These are phyloP conservation scores for Trypanosoma cruzi DNA, from an alignment of 208 protist species.

Conservation along the genomic window DNA sequence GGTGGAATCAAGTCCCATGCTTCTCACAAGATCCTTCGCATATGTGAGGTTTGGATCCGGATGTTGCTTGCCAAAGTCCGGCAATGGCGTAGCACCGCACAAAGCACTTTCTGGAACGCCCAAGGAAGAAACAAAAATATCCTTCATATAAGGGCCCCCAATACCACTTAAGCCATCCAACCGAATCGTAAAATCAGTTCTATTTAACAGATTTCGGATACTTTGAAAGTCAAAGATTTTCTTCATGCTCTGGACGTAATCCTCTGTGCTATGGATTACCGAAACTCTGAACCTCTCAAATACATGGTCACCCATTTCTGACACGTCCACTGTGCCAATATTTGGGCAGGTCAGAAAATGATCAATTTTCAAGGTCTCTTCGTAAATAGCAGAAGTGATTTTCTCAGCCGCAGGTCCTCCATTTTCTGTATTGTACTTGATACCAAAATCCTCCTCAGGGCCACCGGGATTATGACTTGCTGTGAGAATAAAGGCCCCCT, in stretches of 20 bases:
- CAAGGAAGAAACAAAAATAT: constrained; percentile 93
- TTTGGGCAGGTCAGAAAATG: constrained; percentile 55
- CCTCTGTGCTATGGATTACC: constrained; percentile 92
- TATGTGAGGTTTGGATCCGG: constrained; percentile 99
- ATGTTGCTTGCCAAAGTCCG: constrained; percentile 96
- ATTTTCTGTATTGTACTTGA: constrained; percentile 98
- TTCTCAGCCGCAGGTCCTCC: constrained; percentile 96
- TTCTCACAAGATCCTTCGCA: constrained; percentile 92
- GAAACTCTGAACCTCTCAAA: constrained; percentile 80
- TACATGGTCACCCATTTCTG: constrained; percentile 44
- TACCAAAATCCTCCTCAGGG: constrained; percentile 96
- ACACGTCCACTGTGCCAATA: constrained; percentile 55
- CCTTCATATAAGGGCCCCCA: constrained; percentile 93
- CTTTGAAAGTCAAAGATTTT: constrained; percentile 95
- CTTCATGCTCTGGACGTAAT: constrained; percentile 93
- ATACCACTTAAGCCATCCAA: constrained; percentile 96
- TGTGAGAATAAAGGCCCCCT: constrained; percentile 97
- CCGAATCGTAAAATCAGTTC: constrained; percentile 85
- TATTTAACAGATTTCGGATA: constrained; percentile 72
- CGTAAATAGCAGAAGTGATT: constrained; percentile 95
- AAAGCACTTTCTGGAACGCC: constrained; percentile 64
- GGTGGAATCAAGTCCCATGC: constrained; percentile 83
- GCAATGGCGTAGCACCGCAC: constrained; percentile 56
- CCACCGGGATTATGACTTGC: constrained; percentile 99
- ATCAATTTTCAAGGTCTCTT: constrained; percentile 80